Base-by-base conservation (phyloP, 1,139 yeast genomes). In the Candida dubliniensis region DNA sequence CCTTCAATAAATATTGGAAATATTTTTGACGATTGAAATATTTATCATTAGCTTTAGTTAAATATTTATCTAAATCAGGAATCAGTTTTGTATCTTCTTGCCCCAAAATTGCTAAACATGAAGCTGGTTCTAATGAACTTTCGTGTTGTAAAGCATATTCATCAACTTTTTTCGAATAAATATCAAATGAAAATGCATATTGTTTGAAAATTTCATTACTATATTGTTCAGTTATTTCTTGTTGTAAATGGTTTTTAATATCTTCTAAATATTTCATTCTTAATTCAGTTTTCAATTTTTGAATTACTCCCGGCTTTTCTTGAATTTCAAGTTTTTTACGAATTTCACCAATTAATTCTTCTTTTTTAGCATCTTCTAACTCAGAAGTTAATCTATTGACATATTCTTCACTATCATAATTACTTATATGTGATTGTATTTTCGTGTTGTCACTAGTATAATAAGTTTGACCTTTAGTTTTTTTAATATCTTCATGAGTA, bases 191-290 rank as follows among this genome's bases (percentile, higher is more conserved):
- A 8, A 62, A 44, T 25, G 49, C 45, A 39, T 55, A 53, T 38
- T 57, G 53, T 26, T 51, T 49, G 35, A 48, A 60, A 35, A 55
- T 49, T 12, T 59, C 55, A 34, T 49, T 31, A 24, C 71, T 62
- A 48, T 54, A 56, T 37, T 58, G 53, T 8, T 47, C 42, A 25
- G 46, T 36, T 15, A 65, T 48, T 34, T 58, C 48, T 3, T 44
- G 38, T 34, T 50, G 50, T 36, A 63, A 46, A 32, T 54, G 52
- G 2, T 49, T 26, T 47, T 56, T 57, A 38, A 56, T 52, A 24
- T 49, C 45, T 1, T 56, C 57, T 13, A 27, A 8, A 36, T 51
- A 48, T 36, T 46, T 42, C 15, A 26, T 9, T 35, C 47, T 36
- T n/a, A 47, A 40, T 23, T 49, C 48, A 10, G 45, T 42, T 34